These are phyloP conservation scores for Cryptococcus depauperatus DNA, from an alignment of 1,284 basidiomycete genomes.

Conservation along the genomic window DNA sequence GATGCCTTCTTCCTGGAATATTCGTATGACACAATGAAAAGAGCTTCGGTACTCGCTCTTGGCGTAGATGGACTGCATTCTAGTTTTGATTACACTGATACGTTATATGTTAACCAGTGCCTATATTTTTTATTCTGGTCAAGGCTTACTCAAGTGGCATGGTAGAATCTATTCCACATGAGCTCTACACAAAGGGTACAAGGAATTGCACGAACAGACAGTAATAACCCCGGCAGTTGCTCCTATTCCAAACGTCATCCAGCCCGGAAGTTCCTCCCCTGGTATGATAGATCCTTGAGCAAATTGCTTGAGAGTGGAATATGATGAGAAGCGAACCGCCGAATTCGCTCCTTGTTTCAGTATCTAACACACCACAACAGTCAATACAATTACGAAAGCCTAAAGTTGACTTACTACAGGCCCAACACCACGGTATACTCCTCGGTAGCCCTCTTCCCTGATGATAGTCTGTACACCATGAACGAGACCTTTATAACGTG, in stretches of 20 bases:
- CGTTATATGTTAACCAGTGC: too few relatives aligned
- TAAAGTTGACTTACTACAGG: constrained; percentile 63
- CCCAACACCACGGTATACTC: constrained; percentile 86
- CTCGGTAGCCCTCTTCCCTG: constrained; percentile 63
- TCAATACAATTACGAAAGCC: background rate
- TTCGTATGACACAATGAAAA: constrained; percentile 87
- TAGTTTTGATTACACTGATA: constrained; percentile 83
- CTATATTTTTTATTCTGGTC: constrained; percentile 3
- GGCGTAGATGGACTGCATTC: constrained; percentile 90
- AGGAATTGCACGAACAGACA: constrained; percentile 58
- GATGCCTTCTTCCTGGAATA: constrained; percentile 81
- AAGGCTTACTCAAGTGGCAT: constrained; percentile 80
- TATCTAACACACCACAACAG: constrained; percentile 54
- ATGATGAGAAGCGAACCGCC: constrained; percentile 92
- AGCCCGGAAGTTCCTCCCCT: constrained; percentile 73
- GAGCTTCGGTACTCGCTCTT: constrained; percentile 77
- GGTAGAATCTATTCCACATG: constrained; percentile 48
- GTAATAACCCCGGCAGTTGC: constrained; percentile 89
- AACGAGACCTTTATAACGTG: constrained; percentile 77
- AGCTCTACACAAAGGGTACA: background rate
- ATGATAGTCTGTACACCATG: constrained; percentile 80
- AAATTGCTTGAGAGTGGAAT: constrained; percentile 84
- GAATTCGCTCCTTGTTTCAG: constrained; percentile 97
- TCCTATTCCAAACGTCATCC: constrained; percentile 90
- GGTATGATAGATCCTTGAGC: constrained; percentile 76